These are phyloP conservation scores for Heteromeles arbutifolia DNA, from an alignment of 306 rosid genomes.

Conservation along the genomic window DNA sequence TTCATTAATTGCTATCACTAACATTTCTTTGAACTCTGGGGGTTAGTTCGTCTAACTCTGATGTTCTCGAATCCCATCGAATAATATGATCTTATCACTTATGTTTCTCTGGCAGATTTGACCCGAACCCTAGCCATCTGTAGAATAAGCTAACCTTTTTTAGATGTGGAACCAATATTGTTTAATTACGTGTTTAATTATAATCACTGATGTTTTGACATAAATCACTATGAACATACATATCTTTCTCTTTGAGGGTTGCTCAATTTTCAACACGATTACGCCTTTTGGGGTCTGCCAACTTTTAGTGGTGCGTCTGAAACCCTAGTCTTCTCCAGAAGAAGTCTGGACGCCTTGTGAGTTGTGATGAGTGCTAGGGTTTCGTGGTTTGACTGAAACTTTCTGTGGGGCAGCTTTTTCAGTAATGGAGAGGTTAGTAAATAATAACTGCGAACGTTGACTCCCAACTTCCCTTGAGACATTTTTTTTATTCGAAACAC, in stretches of 20 bases:
- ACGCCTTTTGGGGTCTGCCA: not conserved
- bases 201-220: not conserved
- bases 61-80: not conserved
- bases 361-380: conserved; percentile 27
- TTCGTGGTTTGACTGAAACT: conserved; percentile 39
- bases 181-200: not conserved
- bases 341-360: conserved; percentile 22
- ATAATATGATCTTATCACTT: not conserved
- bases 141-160: not conserved
- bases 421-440: conserved; percentile 23
- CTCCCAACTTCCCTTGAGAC: conserved; percentile 28
- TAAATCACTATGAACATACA: too few species aligned
- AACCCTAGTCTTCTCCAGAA: conserved; percentile 25
- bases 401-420: conserved; percentile 33
- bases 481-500: too few species aligned
- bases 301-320: conserved; percentile 4
- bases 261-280: not conserved
- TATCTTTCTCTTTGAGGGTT: too few species aligned
- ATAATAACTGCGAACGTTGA: conserved; percentile 49
- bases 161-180: not conserved
- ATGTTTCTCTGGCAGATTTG: not conserved
- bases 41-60: not conserved
- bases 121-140: not conserved
- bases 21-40: not conserved
- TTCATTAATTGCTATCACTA: not conserved